Base-by-base conservation (phyloP, 805 yeast genomes). In the Lipomyces oligophaga region DNA sequence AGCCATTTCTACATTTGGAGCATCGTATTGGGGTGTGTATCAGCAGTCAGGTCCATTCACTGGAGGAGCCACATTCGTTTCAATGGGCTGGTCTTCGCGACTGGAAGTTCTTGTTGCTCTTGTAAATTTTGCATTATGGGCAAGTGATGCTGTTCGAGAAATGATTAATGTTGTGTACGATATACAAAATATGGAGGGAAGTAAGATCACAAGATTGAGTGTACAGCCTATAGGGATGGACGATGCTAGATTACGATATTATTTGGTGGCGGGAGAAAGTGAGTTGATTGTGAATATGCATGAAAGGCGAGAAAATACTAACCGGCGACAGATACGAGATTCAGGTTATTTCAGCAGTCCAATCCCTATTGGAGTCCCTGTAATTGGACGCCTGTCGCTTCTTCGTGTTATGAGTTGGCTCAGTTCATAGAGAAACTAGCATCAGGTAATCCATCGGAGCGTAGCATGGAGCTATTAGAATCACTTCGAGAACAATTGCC, bases 361-460 rank as follows among this genome's bases (percentile, higher is more conserved):
- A 53, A 53, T 30, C 63, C 67, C 13, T 54, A 58, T 18, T 49
- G 63, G 32, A 41, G 58, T 11, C 45, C 53, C 5, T 67, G 64
- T 15, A 54, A 54, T 35, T 68, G 71, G 72, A 49, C 52, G 27
- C 56, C 67, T 1, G 61, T 68, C 5, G 70, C 70, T 6, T 45
- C 60, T 19, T 39, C 43, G 15, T 48, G 47, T 7, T 54, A 47
- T 5, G 66, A 64, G 43, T 49, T 66, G 5, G 41, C 47, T 27
- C 36, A 20, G 10, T 52, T 66, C 20, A 41, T 41, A 15, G 34
- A 37, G 2, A 36, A 37, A 15, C 50, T 59, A 5, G 30, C 25
- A 3, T 38, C 31, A 28, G 22, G 30, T 8, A 45, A 47, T 18
- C 39, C 41, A 2, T 43, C 52, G 19, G 46, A 44, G 3, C 41